Evolutionary conservation across 345 rosid genomes (phyloP).

Genomic region (Isatis tinctoria): DNA sequence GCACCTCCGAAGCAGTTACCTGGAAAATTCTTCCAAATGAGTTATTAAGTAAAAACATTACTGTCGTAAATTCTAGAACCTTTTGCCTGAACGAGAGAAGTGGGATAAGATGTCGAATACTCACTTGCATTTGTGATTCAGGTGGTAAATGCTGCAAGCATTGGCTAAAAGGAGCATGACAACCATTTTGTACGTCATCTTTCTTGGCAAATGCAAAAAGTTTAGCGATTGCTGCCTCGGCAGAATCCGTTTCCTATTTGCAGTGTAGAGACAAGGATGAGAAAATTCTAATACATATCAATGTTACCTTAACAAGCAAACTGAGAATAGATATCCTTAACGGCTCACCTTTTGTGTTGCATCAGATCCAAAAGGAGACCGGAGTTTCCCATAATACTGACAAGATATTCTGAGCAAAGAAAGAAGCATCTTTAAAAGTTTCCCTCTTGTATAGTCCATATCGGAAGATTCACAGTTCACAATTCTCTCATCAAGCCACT

Average conservation of each 20-base stretch:
- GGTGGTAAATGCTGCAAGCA: constrained; percentile 86
- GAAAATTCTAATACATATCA: background rate
- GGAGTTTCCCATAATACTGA: constrained; percentile 94
- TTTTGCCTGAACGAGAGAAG: background rate
- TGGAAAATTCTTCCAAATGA: constrained; percentile 20
- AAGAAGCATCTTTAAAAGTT: constrained; percentile 65
- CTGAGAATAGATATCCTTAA: background rate
- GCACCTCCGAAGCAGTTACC: constrained; percentile 94
- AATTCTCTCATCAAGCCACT: constrained; percentile 94
- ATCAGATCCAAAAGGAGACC: constrained; percentile 87
- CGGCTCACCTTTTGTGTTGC: constrained; percentile 51
- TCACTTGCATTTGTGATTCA: constrained; percentile 82
- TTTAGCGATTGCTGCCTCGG: constrained; percentile 94
- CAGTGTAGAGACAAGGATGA: background rate
- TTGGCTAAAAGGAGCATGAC: constrained; percentile 50
- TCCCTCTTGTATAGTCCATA: constrained; percentile 56
- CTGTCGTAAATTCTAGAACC: background rate
- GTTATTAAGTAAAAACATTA: constrained; percentile 10
- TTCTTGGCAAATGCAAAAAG: constrained; percentile 84
- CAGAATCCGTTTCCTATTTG: constrained; percentile 71
- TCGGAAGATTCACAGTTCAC: constrained; percentile 51
- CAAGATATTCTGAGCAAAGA: constrained; percentile 86
- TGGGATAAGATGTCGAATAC: constrained; percentile 9
- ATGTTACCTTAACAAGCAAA: background rate
- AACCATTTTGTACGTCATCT: constrained; percentile 42